These are phyloP conservation scores for Nitzschia sp. DNA, from an alignment of 108 stramenopile species.

Conservation along the genomic window DNA sequence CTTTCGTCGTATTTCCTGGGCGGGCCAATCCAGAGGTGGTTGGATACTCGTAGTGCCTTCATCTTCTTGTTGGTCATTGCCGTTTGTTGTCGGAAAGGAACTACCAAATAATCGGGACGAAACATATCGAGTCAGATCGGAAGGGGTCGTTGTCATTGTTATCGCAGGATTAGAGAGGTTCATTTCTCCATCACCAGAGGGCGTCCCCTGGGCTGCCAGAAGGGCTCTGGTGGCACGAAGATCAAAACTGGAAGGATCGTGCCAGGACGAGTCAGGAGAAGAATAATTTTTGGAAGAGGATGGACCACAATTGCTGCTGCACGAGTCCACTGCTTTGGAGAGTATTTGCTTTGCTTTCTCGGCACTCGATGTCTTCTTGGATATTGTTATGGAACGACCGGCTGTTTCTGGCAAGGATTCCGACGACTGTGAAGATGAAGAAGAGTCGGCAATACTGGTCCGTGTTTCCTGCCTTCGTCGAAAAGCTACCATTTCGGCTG, in stretches of 20 bases:
- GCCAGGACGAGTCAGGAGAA: not conserved
- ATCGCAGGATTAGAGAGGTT: not conserved
- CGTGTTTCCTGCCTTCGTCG: not conserved
- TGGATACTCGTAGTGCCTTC: not conserved
- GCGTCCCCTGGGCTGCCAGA: not conserved
- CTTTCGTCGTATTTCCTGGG: not conserved
- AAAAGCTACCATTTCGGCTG: slow-evolving; percentile 5
- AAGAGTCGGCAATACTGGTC: not conserved
- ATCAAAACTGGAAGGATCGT: not conserved
- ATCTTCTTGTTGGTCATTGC: not conserved
- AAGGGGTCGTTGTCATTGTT: not conserved
- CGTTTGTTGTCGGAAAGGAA: not conserved
- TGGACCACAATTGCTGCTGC: not conserved
- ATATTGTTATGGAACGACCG: too few relatives aligned
- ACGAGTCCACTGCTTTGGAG: not conserved
- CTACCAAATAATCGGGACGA: not conserved
- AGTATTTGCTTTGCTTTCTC: not conserved
- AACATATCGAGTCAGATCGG: not conserved
- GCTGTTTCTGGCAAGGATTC: not conserved
- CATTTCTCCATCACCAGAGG: not conserved
- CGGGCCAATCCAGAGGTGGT: not conserved
- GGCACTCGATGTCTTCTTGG: not conserved
- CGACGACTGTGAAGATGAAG: too few relatives aligned
- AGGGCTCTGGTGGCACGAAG: not conserved
- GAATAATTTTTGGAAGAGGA: too few relatives aligned